phyloP scores from a whole-genome alignment of 208 protist species.

The Trypanosoma boissoni region DNA sequence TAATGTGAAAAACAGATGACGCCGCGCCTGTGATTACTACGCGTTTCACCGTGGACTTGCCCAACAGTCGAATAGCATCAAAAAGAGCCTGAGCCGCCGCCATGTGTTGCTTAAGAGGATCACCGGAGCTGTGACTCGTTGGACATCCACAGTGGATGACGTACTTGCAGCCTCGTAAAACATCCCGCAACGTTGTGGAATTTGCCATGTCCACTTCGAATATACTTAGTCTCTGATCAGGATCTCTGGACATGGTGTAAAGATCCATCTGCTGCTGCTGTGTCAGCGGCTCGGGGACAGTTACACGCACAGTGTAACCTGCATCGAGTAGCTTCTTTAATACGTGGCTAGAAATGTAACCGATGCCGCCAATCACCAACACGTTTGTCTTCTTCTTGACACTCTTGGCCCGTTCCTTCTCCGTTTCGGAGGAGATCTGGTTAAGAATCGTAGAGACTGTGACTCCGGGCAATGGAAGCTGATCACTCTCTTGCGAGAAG shows the following conservation, averaged over 20 bases:
- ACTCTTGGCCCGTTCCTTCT: constrained; percentile 63
- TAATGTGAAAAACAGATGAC: constrained; percentile 76
- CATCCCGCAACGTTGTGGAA: constrained; percentile 67
- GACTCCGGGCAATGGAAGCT: constrained; percentile 25
- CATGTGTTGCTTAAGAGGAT: constrained; percentile 59
- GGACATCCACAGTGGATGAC: constrained; percentile 88
- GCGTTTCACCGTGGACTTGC: constrained; percentile 81
- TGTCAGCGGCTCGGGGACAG: constrained; percentile 44
- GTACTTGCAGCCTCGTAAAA: constrained; percentile 78
- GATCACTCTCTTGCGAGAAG: constrained; percentile 8
- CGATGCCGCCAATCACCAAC: constrained; percentile 83
- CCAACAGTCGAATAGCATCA: constrained; percentile 73
- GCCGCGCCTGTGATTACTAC: constrained; percentile 81
- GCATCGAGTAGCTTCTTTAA: constrained; percentile 81
- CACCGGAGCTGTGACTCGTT: constrained; percentile 28
- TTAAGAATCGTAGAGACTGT: constrained; percentile 73
- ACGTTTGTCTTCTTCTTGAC: constrained; percentile 82
- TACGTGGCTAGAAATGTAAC: constrained; percentile 82
- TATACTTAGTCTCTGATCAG: constrained; percentile 61
- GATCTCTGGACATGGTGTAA: constrained; percentile 57
- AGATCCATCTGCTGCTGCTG: constrained; percentile 71
- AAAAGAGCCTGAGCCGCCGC: constrained; percentile 83
- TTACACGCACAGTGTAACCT: constrained; percentile 85
- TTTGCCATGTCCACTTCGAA: constrained; percentile 74
- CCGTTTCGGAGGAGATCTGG: constrained; percentile 75